phyloP scores from a whole-genome alignment of 1,284 basidiomycete species.

The Microbotryum intermedium region DNA sequence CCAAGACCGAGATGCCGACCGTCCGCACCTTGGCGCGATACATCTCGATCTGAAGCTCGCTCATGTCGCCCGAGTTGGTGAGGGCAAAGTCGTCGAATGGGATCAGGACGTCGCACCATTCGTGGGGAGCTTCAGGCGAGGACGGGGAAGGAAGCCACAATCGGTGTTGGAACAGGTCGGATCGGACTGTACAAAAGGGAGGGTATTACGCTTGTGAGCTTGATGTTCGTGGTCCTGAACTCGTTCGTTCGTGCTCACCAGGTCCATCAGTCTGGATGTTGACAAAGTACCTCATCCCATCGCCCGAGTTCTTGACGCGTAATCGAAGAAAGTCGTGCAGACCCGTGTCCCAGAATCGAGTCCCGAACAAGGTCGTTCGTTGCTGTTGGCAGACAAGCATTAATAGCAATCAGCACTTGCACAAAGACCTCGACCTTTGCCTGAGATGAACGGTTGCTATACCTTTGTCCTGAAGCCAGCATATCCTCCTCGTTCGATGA shows the following conservation, averaged over 20 bases:
- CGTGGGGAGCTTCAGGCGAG: slow-evolving; percentile 49
- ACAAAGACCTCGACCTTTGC: neutral
- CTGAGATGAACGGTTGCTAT: neutral
- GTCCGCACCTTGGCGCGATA: slow-evolving; percentile 63
- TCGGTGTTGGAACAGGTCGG: slow-evolving; percentile 82
- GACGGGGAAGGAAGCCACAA: slow-evolving; percentile 51
- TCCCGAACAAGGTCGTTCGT: slow-evolving; percentile 62
- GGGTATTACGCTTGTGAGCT: neutral
- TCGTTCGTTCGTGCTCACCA: slow-evolving; percentile 16
- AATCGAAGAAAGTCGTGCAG: slow-evolving; percentile 67
- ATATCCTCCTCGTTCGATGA: slow-evolving; percentile 55
- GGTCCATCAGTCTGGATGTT: slow-evolving; percentile 76
- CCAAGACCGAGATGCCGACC: slow-evolving; percentile 72
- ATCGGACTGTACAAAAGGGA: slow-evolving; percentile 44
- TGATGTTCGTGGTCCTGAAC: neutral
- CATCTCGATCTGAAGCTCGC: slow-evolving; percentile 58
- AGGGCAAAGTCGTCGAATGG: slow-evolving; percentile 72
- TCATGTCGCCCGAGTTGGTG: slow-evolving; percentile 69
- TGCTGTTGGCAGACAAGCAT: slow-evolving; percentile 26
- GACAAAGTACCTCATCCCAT: slow-evolving; percentile 56
- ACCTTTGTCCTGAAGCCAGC: slow-evolving; percentile 77
- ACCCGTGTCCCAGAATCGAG: slow-evolving; percentile 68
- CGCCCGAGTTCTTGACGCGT: slow-evolving; percentile 62
- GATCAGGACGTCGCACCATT: slow-evolving; percentile 81
- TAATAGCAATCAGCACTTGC: neutral